A percentile compares a stretch with the other conserved stretches of the same genome.
These are phyloP conservation scores for Echinosphaeria canescens DNA, from an alignment of 2,329 filamentous ascomycete genomes.

Conservation along the genomic window DNA sequence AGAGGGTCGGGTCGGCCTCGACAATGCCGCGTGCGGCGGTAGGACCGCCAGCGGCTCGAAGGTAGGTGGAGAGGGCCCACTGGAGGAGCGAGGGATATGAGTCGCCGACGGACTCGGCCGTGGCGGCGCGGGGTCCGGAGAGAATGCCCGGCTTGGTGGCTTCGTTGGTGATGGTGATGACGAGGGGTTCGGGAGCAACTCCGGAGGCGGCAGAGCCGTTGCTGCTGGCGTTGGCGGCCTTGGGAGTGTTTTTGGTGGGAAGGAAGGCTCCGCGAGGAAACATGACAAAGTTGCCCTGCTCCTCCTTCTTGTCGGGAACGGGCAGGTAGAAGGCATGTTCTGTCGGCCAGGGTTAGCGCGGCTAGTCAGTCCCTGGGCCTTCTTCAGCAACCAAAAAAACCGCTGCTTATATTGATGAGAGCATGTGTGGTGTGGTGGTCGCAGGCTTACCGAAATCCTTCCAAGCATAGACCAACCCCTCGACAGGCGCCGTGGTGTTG, in stretches of 20 bases:
- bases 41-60: constrained; percentile 19
- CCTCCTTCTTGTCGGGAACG: constrained; percentile 40
- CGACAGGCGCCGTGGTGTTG: constrained; percentile 25
- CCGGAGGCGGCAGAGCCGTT: constrained; percentile 5
- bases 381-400: no score
- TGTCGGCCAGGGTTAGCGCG: constrained; percentile 8
- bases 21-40: constrained; percentile 23
- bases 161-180: constrained; percentile 38
- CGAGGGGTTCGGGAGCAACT: constrained; percentile 25
- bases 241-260: constrained; percentile 8
- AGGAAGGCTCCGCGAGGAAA: constrained; percentile 33
- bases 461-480: constrained; percentile 35
- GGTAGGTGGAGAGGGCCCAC: constrained; percentile 32
- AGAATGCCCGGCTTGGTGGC: constrained; percentile 38
- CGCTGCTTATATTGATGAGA: no score
- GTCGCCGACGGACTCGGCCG: constrained; percentile 32
- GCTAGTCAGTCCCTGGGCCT: no score
- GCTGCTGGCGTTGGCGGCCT: constrained; percentile 16
- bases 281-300: constrained; percentile 43
- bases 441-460: constrained; percentile 40
- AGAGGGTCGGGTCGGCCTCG: constrained; percentile 29
- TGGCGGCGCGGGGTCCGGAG: constrained; percentile 21
- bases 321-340: constrained; percentile 42
- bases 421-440: no score
- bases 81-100: constrained; percentile 34